phyloP scores from a whole-genome alignment of 2,329 filamentous ascomycete genomes.

The Fusarium agapanthi region DNA sequence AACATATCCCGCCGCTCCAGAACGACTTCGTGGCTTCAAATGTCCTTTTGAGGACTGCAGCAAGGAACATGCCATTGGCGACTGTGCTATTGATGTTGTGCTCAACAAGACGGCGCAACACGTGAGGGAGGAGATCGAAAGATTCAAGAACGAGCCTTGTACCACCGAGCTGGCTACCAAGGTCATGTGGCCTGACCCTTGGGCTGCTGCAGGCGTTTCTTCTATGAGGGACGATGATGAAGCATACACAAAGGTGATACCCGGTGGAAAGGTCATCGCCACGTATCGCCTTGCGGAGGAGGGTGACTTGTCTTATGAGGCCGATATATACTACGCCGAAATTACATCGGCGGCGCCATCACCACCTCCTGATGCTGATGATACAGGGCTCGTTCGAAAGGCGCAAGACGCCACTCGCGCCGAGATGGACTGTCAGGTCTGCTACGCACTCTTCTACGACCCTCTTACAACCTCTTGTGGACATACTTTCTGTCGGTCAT shows the following conservation, averaged over 20 bases:
- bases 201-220: slow-evolving; percentile 52
- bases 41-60: slow-evolving; percentile 76
- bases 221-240: slow-evolving; percentile 49
- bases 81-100: slow-evolving; percentile 81
- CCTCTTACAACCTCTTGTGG: slow-evolving; percentile 87
- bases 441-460: slow-evolving; percentile 82
- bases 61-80: slow-evolving; percentile 77
- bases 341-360: slow-evolving; percentile 29
- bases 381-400: slow-evolving; percentile 54
- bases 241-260: slow-evolving; percentile 48
- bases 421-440: slow-evolving; percentile 89
- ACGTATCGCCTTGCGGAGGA: slow-evolving; percentile 72
- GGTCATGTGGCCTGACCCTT: slow-evolving; percentile 50
- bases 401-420: slow-evolving; percentile 69
- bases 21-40: slow-evolving; percentile 73
- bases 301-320: slow-evolving; percentile 66
- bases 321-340: slow-evolving; percentile 61
- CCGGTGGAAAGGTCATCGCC: slow-evolving; percentile 69
- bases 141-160: slow-evolving; percentile 46
- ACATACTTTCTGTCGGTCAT: slow-evolving; percentile 87
- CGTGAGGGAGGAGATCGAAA: slow-evolving; percentile 62
- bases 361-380: slow-evolving; percentile 42
- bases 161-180: slow-evolving; percentile 47
- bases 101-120: slow-evolving; percentile 75
- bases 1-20: slow-evolving; percentile 76